Base-by-base conservation (phyloP, 169 alveolate species). In the Plasmodium coatneyi region DNA sequence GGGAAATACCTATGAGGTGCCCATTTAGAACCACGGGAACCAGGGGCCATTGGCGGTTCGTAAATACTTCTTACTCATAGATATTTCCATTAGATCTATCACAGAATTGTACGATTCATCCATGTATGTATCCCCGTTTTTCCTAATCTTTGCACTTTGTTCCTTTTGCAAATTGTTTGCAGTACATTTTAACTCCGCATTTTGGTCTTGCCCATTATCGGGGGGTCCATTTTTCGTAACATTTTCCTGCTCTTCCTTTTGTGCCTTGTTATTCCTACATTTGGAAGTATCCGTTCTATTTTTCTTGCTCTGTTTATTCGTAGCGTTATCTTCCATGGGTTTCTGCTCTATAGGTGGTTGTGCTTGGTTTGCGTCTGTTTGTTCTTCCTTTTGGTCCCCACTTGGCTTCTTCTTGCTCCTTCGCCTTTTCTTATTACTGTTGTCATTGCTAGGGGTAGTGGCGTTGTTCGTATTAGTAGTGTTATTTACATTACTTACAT, bases 21-120 rank as follows among this genome's bases (percentile, higher is more conserved):
- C 56, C 36, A 76, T 39, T 91, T 32, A 91, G 74, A 91, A 91
- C 95, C 95, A 91, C 4, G 95, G 95, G 74, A 91, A 91, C 91
- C 92, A 91, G 14, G 95, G 52, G 39, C 79, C 14, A 80, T 80
- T 81, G 43, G 74, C 76, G 16, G 71, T 80, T 81, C 34, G 70
- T 81, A 91, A 91, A 46, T 80, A 32, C 66, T 81, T 82, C 19
- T 46, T 81, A 82, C 83, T 71, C 92, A 70, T 91, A 28, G 95
- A 80, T 66, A 82, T 80, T 70, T 91, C 92, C 41, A 91, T 91
- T 70, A 91, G 36, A 71, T 91, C 95, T 34, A 80, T n/a, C 30
- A 91, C 84, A 30, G 95, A 91, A 22, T 81, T 80, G 81, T 82
- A 74, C 7, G 43, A 54, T 76, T 91, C 80, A 28, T 43, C 49